Conservation (phyloP, 108 stramenopile species). For the Skeletonema marinoi region DNA sequence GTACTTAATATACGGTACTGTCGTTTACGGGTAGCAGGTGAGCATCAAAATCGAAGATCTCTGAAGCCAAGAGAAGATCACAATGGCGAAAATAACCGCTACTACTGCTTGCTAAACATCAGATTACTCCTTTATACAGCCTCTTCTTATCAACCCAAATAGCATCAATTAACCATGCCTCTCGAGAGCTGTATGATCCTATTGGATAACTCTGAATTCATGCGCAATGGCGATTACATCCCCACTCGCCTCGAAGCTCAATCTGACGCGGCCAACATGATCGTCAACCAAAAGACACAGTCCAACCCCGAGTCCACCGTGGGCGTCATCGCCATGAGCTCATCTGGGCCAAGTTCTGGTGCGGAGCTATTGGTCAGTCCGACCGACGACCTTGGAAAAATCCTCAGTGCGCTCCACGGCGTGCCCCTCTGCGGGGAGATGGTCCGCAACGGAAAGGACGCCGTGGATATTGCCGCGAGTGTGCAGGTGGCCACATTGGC, state of each 20-base stretch:
- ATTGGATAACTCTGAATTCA: conserved; percentile 97
- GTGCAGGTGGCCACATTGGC: conserved; percentile 96
- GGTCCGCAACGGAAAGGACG: conserved; percentile 11
- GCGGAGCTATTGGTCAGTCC: conserved; percentile 92
- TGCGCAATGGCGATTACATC: conserved; percentile 98
- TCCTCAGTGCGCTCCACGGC: conserved; percentile 82
- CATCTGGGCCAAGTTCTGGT: conserved; percentile 60
- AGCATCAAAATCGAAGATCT: no score
- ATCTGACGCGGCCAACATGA: conserved; percentile 95
- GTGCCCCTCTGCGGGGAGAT: conserved; percentile 50
- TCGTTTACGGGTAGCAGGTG: background rate
- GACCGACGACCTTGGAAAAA: conserved; percentile 95
- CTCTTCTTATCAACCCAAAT: background rate
- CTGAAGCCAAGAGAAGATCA: background rate
- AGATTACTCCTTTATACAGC: background rate
- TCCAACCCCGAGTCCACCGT: conserved; percentile 97
- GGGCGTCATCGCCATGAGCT: conserved; percentile 84
- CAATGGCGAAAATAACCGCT: background rate
- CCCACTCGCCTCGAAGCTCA: conserved; percentile 98
- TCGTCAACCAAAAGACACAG: conserved; percentile 91
- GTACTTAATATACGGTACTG: background rate
- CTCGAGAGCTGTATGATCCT: conserved; percentile 98
- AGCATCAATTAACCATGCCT: conserved; percentile 82
- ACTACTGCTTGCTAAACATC: background rate
- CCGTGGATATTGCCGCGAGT: conserved; percentile 75